Percentiles rank a stretch among this genome's conserved stretches.
phyloP scores from a whole-genome alignment of 2,329 filamentous ascomycete genomes.

The Drechslerella dactyloides region DNA sequence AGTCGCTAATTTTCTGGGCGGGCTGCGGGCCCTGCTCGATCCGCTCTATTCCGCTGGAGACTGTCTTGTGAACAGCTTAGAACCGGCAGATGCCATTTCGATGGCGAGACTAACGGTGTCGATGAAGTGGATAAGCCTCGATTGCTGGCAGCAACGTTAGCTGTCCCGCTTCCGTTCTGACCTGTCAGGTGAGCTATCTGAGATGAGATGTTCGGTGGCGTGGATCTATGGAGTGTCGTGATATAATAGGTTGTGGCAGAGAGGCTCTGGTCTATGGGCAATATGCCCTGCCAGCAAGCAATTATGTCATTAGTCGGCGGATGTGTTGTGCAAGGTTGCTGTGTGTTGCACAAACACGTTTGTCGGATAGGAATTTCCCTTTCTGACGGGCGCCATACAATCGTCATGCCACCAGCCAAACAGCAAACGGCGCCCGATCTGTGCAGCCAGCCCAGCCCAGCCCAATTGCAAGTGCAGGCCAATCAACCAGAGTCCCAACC shows the following conservation, averaged over 20 bases:
- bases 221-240: no score
- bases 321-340: neutral
- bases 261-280: no score
- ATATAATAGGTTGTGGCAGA: no score
- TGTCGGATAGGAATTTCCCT: neutral
- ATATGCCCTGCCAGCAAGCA: neutral
- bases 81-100: neutral
- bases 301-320: neutral
- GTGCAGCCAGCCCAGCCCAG: conserved; percentile 7
- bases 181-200: neutral
- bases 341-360: neutral
- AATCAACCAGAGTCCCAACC: conserved; percentile 23
- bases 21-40: conserved; percentile 8
- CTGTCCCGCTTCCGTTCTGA: neutral
- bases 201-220: no score
- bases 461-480: conserved; percentile 20
- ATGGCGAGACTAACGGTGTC: neutral
- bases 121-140: no score
- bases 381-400: neutral
- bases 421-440: neutral
- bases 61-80: conserved; percentile 8
- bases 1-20: neutral
- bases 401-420: conserved; percentile 32
- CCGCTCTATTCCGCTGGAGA: conserved; percentile 16
- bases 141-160: neutral